Evolutionary conservation across 352 stramenopile species (phyloP), one percentile per base, ranked within the genome.

Genomic region (Phytophthora sansomeana): DNA sequence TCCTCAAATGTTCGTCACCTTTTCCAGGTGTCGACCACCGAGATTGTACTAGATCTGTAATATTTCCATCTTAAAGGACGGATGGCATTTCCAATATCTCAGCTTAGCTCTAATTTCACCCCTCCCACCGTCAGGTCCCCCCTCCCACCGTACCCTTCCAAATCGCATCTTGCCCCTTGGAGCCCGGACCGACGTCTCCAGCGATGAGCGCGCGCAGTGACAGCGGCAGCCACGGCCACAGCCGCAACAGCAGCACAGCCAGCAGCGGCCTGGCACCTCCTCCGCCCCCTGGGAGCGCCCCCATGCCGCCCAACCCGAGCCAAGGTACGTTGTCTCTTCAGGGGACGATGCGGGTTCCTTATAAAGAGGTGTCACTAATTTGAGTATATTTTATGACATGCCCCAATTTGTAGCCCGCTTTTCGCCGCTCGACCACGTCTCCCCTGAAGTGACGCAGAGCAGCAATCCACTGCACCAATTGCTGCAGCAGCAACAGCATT

Each of bases 401-500:
- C 5, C 9, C 26, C 1, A 41, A 42, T 54, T 24, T n/a, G 14
- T 62, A 81, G 77, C 50, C 6, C 83, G 83, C 41, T 92, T 80
- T 42, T 78, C 80, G 42, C 71, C 80, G 51, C 69, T 77, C 0
- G 81, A 89, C 50, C 73, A 87, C 56, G 66, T 82, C 11, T 85
- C 80, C 33, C 84, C 81, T 2, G 81, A 92, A 55, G 74, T 91
- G 50, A 91, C 84, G 55, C 84, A 90, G 42, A 86, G 77, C 39
- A 75, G 84, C 35, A 62, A 91, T 53, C 78, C 81, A 28, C 42
- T 92, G 72, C 81, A 91, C 56, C 80, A 87, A 52, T 58, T 92
- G 17, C 73, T 91, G 50, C 81, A 90, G 44, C 81, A 82, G 41
- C 77, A 83, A 8, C 77, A 81, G 32, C 75, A 79, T 14, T 58